Base-by-base conservation (phyloP, 2,329 filamentous ascomycete species). In the Ophiocordyceps camponoti-saundersi region DNA sequence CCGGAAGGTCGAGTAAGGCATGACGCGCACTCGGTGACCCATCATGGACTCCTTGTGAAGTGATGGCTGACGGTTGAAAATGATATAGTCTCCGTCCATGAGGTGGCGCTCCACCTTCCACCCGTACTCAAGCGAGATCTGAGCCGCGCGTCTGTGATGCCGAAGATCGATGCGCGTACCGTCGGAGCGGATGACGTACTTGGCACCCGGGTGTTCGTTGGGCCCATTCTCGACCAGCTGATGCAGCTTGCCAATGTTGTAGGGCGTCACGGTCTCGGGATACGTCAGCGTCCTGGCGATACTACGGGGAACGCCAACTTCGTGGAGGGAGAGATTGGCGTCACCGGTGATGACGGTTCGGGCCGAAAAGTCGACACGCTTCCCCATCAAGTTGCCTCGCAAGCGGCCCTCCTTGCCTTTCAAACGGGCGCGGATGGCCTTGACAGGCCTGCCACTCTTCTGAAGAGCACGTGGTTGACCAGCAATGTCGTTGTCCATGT, bases 1-100 rank as follows among this genome's bases (percentile, higher is more conserved):
- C 52, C 92, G 82, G 72, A 99, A 99, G 1, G 92, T 99, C 6
- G 92, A 98, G 65, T 95, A 98, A 3, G 92, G 92, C 89, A 98
- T 96, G 50, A 99, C 92, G 50, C 83, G 82, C 52, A 98, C 92
- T 56, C 87, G 81, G 66, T 99, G 92, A 65, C 87, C 92, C 93
- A 98, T 98, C 92, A 98, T 99, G 50, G 92, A 98, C 62, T 98
- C 92, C 66, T 99, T 99, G 74, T 99, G 92, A 58, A 99, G 73
- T 34, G 92, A 99, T 1, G 92, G 92, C 62, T 99, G 92, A 73
- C 92, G 92, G 65, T 98, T 99, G 79, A 99, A 99, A 59, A 98
- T 89, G 66, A 99, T 96, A 54, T 87, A 93, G 65, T 99, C 92
- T 48, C 90, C 90, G 58, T 95, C 87, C 57, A 94, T 81, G 53